Conservation (phyloP, 2,329 filamentous ascomycete genomes). For the Monilinia fructigena region DNA sequence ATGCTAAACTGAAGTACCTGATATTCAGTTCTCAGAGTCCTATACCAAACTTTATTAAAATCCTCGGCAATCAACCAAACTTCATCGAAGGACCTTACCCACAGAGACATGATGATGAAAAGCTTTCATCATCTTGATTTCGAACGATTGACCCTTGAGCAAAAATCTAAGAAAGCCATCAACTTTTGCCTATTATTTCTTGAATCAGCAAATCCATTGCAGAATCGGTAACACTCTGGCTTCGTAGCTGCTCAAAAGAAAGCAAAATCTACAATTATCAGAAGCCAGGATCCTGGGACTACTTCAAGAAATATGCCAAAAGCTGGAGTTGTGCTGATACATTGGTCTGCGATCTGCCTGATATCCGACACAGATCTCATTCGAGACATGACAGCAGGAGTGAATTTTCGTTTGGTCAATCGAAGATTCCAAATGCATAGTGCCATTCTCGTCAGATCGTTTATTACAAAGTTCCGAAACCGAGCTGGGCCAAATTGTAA, state of each 20-base stretch:
- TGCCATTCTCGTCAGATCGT: constrained; percentile 32
- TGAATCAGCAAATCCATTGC: constrained; percentile 39
- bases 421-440: constrained; percentile 28
- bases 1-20: constrained; percentile 32
- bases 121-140: constrained; percentile 32
- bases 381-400: constrained; percentile 7
- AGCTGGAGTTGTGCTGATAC: constrained; percentile 34
- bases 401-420: constrained; percentile 34
- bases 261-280: constrained; percentile 47
- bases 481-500: constrained; percentile 41
- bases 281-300: constrained; percentile 48
- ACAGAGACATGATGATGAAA: constrained; percentile 16
- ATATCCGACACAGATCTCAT: constrained; percentile 31
- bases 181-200: constrained; percentile 54
- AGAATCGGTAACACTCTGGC: constrained; percentile 47
- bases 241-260: constrained; percentile 43
- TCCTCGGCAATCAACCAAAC: constrained; percentile 2
- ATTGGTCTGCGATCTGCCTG: constrained; percentile 31
- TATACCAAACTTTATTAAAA: not conserved
- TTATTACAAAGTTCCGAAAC: constrained; percentile 17
- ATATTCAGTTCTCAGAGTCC: constrained; percentile 29
- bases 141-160: constrained; percentile 26
- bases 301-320: constrained; percentile 42
- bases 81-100: not conserved
- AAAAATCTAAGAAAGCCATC: constrained; percentile 25